phyloP scores from a whole-genome alignment of 805 yeast genomes.

The Nakazawaea sp. region DNA sequence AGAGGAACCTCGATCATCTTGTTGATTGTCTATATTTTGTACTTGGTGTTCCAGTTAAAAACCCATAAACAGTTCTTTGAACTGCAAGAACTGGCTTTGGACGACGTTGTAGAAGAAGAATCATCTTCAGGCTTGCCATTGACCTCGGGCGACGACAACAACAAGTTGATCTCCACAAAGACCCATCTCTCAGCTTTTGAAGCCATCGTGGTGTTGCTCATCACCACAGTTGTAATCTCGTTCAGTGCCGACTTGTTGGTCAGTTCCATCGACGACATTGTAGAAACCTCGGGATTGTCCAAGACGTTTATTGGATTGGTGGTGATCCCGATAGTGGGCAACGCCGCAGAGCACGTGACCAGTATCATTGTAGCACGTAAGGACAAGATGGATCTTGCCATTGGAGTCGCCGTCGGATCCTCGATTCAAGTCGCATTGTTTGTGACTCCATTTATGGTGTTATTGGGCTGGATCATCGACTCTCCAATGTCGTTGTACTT shows the following conservation, averaged over 20 bases:
- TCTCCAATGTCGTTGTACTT: slow-evolving; percentile 91
- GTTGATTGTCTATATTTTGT: slow-evolving; percentile 69
- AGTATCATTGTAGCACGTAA: slow-evolving; percentile 92
- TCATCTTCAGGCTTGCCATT: slow-evolving; percentile 1
- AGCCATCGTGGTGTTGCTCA: slow-evolving; percentile 48
- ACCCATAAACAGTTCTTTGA: slow-evolving; percentile 81
- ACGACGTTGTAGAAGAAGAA: slow-evolving; percentile 10
- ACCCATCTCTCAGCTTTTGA: slow-evolving; percentile 45
- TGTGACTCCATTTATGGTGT: slow-evolving; percentile 91
- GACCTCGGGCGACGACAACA: slow-evolving; percentile 4
- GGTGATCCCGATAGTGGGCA: slow-evolving; percentile 93
- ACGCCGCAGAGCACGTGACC: slow-evolving; percentile 98
- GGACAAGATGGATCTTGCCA: slow-evolving; percentile 95
- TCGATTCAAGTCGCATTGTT: slow-evolving; percentile 93
- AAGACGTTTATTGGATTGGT: slow-evolving; percentile 94
- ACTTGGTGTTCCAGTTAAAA: slow-evolving; percentile 79
- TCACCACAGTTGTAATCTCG: slow-evolving; percentile 75
- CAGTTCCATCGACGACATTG: slow-evolving; percentile 87
- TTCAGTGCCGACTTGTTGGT: slow-evolving; percentile 91
- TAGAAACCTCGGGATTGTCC: slow-evolving; percentile 75
- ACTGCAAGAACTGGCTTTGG: slow-evolving; percentile 18
- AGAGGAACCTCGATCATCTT: slow-evolving; percentile 82
- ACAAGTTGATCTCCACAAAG: slow-evolving; percentile 22
- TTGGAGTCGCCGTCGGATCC: slow-evolving; percentile 95
- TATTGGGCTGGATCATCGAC: slow-evolving; percentile 87